Evolutionary conservation across 441 rosid species (phyloP).

Genomic region (Croton laevigatus): DNA sequence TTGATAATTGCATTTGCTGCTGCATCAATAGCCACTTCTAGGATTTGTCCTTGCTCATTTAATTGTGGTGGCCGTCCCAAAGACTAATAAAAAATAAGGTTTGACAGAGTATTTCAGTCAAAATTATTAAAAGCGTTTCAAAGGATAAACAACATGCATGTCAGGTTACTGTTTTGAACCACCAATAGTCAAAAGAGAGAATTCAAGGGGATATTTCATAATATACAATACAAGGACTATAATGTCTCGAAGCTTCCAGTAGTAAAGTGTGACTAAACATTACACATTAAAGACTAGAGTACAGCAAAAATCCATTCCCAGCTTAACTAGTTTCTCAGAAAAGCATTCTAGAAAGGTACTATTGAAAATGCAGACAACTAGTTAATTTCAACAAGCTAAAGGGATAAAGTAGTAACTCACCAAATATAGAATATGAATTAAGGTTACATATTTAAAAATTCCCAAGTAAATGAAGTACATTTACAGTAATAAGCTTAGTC

Average conservation of each 20-base stretch:
- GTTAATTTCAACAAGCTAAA: too few species aligned
- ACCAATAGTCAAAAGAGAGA: neutral
- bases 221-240: neutral
- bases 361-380: too few species aligned
- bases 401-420: too few species aligned
- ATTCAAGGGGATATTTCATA: neutral
- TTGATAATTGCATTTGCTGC: slow-evolving; percentile 65
- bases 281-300: neutral
- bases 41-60: slow-evolving; percentile 59
- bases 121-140: neutral
- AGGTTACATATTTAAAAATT: neutral
- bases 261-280: neutral
- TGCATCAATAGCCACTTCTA: slow-evolving; percentile 87
- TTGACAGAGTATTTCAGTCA: neutral
- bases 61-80: slow-evolving; percentile 63
- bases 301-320: neutral
- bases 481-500: neutral
- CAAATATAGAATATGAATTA: too few species aligned
- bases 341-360: too few species aligned
- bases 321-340: too few species aligned
- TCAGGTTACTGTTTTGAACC: neutral
- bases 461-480: neutral
- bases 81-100: slow-evolving; percentile 44
- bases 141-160: neutral
- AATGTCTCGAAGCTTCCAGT: neutral